phyloP scores from a whole-genome alignment of 768 basidiomycete species.

The Lactarius hengduanensis region DNA sequence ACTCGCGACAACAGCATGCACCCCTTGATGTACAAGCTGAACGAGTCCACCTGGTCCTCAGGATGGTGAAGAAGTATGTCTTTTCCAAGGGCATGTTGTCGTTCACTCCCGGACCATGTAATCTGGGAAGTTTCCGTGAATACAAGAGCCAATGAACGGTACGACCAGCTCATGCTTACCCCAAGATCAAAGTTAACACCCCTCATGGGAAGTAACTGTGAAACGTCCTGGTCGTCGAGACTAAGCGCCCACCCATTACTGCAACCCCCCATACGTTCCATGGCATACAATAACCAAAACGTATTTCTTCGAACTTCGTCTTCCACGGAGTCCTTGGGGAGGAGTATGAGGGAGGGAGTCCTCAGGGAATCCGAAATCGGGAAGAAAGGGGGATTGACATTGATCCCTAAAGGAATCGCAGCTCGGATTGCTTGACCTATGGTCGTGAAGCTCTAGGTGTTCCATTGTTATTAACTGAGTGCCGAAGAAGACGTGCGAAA shows the following conservation, averaged over 20 bases:
- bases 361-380: slow-evolving; percentile 58
- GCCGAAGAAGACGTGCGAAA: neutral
- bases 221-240: slow-evolving; percentile 72
- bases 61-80: slow-evolving; percentile 63
- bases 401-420: slow-evolving; percentile 65
- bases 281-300: slow-evolving; percentile 71
- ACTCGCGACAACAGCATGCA: slow-evolving; percentile 59
- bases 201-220: slow-evolving; percentile 65
- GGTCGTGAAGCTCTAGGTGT: slow-evolving; percentile 53
- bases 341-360: slow-evolving; percentile 56
- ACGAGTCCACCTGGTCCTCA: slow-evolving; percentile 63
- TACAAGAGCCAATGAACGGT: slow-evolving; percentile 4
- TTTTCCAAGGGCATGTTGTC: slow-evolving; percentile 66
- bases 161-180: slow-evolving; percentile 39
- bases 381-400: slow-evolving; percentile 63
- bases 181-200: slow-evolving; percentile 60
- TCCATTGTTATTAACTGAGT: neutral
- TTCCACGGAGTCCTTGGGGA: slow-evolving; percentile 61
- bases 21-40: slow-evolving; percentile 68
- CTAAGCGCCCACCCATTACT: slow-evolving; percentile 70
- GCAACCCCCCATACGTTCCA: slow-evolving; percentile 64
- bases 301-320: slow-evolving; percentile 70
- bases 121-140: slow-evolving; percentile 40
- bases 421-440: slow-evolving; percentile 58
- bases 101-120: slow-evolving; percentile 47